Evolutionary conservation across 2,329 filamentous ascomycete genomes (phyloP), one percentile per base, ranked within the genome.

Genomic region (Xylariaceae sp.): DNA sequence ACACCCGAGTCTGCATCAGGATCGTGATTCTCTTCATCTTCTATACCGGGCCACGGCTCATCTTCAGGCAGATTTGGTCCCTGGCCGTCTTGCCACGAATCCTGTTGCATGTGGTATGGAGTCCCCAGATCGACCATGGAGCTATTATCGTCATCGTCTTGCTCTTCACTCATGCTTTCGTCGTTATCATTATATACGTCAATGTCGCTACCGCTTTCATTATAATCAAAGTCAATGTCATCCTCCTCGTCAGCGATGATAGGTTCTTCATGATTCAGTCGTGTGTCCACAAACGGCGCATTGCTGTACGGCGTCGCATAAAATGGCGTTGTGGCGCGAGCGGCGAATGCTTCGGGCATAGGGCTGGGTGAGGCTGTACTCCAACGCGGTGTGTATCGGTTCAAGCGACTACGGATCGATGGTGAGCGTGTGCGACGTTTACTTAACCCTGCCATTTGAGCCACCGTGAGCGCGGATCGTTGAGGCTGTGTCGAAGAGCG

Each of bases 231-330:
- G 31, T 65, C 63, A 14, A 59, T 55, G 39, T 56, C 54, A 13
- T 63, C 61, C 33, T 66, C 66, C 13, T 70, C 67, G 36, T 69
- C 63, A 6, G 61, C 55, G 2, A 64, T 56, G 42, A 63, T 59
- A 44, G 66, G 62, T 14, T 65, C 63, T 12, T 66, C 64, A 6
- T 48, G 61, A 17, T 57, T 56, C 2, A 61, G 60, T 7, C 72
- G 70, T 16, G 70, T 56, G 48, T 79, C 76, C 12, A 74, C 67
- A 9, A 71, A 66, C 1, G 81, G 76, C 3, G 75, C 80, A 55
- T 84, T 86, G 62, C 87, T 90, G 64, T 86, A 78, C 0, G 88
- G 88, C 0, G 88, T 92, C 2, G 87, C 86, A 62, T 91, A 91
- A 58, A 84, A 84, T 0, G 86, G 87, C 0, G 79, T 83, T 12